Evolutionary conservation across 257 asterid genomes (phyloP).

Genomic region (Leptodermis oblonga): DNA sequence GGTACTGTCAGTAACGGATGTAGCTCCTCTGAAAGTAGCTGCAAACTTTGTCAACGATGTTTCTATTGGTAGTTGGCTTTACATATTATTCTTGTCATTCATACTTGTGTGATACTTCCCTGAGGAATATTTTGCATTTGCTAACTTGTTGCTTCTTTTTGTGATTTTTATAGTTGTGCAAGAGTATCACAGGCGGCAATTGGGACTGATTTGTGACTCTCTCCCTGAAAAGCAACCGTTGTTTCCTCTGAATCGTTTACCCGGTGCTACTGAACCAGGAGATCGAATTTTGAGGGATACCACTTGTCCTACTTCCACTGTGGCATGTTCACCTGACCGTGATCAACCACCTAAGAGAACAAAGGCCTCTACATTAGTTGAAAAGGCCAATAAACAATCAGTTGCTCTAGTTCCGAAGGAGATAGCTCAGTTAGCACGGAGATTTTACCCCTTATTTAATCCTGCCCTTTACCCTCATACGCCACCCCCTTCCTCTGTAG

Average conservation of each 20-base stretch:
- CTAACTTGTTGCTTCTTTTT: constrained; percentile 9
- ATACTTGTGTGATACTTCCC: constrained; percentile 9
- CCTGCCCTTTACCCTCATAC: constrained; percentile 87
- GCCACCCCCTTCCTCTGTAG: constrained; percentile 79
- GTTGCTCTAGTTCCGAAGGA: constrained; percentile 81
- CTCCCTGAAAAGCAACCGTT: constrained; percentile 59
- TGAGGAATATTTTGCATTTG: neutral
- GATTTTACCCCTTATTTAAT: constrained; percentile 81
- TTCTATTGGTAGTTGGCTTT: constrained; percentile 56
- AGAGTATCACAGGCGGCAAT: constrained; percentile 43
- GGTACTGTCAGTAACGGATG: constrained; percentile 69
- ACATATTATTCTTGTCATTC: constrained; percentile 11
- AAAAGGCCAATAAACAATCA: constrained; percentile 70
- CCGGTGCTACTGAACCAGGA: constrained; percentile 40
- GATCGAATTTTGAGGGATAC: constrained; percentile 21
- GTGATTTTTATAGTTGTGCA: constrained; percentile 46
- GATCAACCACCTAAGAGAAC: constrained; percentile 55
- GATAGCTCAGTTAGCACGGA: constrained; percentile 73
- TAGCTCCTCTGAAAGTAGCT: constrained; percentile 81
- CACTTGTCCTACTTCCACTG: constrained; percentile 35
- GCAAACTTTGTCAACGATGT: constrained; percentile 71
- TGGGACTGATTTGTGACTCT: constrained; percentile 47
- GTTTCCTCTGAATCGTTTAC: constrained; percentile 55
- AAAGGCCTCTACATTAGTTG: constrained; percentile 83
- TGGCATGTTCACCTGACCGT: constrained; percentile 31